Base-by-base conservation (phyloP, 805 yeast species). In the Kodamaea nitidulidarum region DNA sequence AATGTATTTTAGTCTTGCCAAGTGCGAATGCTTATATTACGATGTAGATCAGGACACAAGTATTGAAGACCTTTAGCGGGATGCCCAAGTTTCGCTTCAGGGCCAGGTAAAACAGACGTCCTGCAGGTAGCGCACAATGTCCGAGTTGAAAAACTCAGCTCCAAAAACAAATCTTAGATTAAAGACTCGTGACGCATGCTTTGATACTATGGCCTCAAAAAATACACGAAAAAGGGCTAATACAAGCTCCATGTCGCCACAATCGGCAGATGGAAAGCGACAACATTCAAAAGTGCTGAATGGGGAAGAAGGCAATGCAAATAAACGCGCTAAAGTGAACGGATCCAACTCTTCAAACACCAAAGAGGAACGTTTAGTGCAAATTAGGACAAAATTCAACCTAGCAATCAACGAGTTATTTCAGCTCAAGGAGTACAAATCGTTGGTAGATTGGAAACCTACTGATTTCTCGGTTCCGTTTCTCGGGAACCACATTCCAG, bases 391-490 rank as follows among this genome's bases (percentile, higher is more conserved):
- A 11, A 60, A 69, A 27, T 76, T 75, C 54, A 75, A 74, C 36
- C 38, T 73, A 4, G 55, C 75, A 17, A 64, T 76, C 0, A 76
- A 78, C 44, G 88, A 84, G 51, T 59, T 83, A 14, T 82, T 77
- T 49, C 87, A 83, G 52, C 58, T 84, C 18, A 62, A 70, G 41
- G 76, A 80, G 47, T 83, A 73, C 52, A 76, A 78, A 15, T 78
- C 86, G 0, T 54, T 82, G 31, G 75, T 71, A 0, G 76, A 75
- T 14, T 84, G 80, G 74, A 74, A 81, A 46, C 88, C 88, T 0
- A 9, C 55, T 38, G 76, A 62, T 37, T 61, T 61, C 44, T 59
- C 63, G 3, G 29, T 39, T 9, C 40, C 43, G 30, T 26, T 25
- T 11, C 48, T 7, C 35, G 48, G 47, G 20, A 21, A 50, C 9